phyloP scores from a whole-genome alignment of 2,329 filamentous ascomycete species.

The Curvularia lunata region DNA sequence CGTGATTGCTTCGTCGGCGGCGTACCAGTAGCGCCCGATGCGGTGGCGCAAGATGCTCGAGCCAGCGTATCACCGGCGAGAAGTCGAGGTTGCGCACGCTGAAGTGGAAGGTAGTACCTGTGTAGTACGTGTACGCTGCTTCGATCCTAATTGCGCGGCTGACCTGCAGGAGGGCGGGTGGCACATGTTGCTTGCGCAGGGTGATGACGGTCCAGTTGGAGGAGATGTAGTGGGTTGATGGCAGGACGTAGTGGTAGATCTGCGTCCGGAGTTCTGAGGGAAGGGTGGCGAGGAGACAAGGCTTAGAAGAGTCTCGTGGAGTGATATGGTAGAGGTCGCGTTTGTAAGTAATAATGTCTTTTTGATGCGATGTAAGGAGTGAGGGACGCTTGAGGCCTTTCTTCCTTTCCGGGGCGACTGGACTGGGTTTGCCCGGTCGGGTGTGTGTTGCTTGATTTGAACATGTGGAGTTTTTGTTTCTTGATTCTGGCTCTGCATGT shows the following conservation, averaged over 20 bases:
- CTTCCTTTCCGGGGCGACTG: neutral
- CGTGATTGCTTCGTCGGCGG: constrained; percentile 13
- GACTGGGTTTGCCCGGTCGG: neutral
- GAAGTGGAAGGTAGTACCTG: constrained; percentile 24
- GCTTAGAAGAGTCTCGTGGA: constrained; percentile 6
- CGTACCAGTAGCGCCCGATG: constrained; percentile 24
- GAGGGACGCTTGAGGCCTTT: constrained; percentile 14
- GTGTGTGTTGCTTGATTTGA: neutral
- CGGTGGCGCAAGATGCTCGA: constrained; percentile 18
- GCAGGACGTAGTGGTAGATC: constrained; percentile 17
- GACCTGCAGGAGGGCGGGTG: constrained; percentile 23
- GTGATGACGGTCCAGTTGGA: neutral
- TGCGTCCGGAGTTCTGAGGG: constrained; percentile 14
- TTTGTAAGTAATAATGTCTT: constrained; percentile 6
- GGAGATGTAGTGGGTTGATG: constrained; percentile 2
- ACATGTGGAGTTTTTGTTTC: neutral
- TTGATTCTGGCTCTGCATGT: neutral
- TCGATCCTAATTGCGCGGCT: constrained; percentile 39
- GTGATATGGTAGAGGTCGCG: constrained; percentile 10
- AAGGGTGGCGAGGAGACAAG: constrained; percentile 5
- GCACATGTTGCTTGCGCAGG: neutral
- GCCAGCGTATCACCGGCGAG: constrained; percentile 19
- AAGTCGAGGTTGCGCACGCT: constrained; percentile 28
- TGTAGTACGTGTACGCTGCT: constrained; percentile 38
- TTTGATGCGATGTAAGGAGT: constrained; percentile 8